Base-by-base conservation (phyloP, 2,329 filamentous ascomycete genomes). In the Lachnellula hyalina region DNA sequence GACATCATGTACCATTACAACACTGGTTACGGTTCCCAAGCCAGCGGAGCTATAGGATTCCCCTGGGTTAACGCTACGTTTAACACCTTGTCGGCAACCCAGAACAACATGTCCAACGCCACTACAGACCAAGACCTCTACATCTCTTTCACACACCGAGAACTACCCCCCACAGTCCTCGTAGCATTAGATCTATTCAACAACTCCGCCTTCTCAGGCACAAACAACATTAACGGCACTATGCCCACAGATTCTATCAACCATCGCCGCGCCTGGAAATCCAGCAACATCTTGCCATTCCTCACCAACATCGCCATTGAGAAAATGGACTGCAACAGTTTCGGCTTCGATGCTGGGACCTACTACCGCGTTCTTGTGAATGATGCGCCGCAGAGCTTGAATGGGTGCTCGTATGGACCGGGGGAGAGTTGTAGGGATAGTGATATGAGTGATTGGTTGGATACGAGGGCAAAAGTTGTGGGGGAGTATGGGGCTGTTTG, bases 161-260 rank as follows among this genome's bases (percentile, higher is more conserved):
- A 80, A 64, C 67, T 81, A 2, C 78, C 78, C 3, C 78, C 78
- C 0, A 77, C 75, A 0, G 76, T 82, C 2, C 68, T 80, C 17
- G 77, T 80, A 0, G 75, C 79, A 1, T 65, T 83, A 50, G 79
- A 77, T 4, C 67, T 82, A 6, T 81, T 79, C 70, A 81, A 81
- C 67, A 80, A 80, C 66, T 75, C 73, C 4, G 74, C 71, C 0
- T 75, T 73, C 59, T 72, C 75, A 0, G 75, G 74, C 6, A 65
- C 70, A 2, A 71, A 77, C 61, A 65, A 78, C 53, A 64, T 75
- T 44, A 81, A 81, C 57, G 70, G 65, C 17, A 78, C 76, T 8
- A 80, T 81, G 78, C 77, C 77, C 0, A 61, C 70, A 3, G 66
- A 73, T 52, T 68, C 65, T 41, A 73, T 79, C 59, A 81, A 81